phyloP scores from a whole-genome alignment of 352 stramenopile genomes.

The Globisporangium takayamanum region DNA sequence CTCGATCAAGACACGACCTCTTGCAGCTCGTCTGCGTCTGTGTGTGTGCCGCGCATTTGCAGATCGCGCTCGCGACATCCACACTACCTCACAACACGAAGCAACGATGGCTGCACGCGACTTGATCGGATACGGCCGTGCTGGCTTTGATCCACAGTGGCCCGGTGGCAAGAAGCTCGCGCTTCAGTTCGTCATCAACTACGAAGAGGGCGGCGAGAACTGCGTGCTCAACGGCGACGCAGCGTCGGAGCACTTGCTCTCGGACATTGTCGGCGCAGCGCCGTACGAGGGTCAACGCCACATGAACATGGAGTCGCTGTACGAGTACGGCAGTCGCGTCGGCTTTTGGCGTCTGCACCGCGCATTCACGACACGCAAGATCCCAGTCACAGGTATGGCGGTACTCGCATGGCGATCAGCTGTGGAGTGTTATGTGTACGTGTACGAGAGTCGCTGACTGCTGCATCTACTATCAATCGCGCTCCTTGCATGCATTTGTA shows the following conservation, averaged over 20 bases:
- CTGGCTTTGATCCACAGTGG: slow-evolving; percentile 73
- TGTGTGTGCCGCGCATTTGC: not conserved
- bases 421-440: not conserved
- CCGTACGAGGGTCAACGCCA: slow-evolving; percentile 72
- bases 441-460: not conserved
- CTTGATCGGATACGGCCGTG: slow-evolving; percentile 83
- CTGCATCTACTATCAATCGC: not conserved
- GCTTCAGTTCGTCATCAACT: slow-evolving; percentile 95
- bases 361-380: slow-evolving; percentile 81
- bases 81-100: not conserved
- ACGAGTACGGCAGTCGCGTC: slow-evolving; percentile 92
- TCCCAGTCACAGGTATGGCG: slow-evolving; percentile 70
- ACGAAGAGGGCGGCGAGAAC: slow-evolving; percentile 95
- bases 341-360: slow-evolving; percentile 94
- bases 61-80: too few relatives aligned
- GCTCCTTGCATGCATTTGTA: not conserved
- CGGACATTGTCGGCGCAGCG: slow-evolving; percentile 86
- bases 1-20: too few relatives aligned
- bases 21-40: too few relatives aligned
- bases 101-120: slow-evolving; percentile 39
- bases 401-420: not conserved
- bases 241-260: slow-evolving; percentile 89
- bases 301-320: slow-evolving; percentile 94
- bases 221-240: slow-evolving; percentile 88
- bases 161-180: slow-evolving; percentile 82